Evolutionary conservation across 2,329 filamentous ascomycete genomes (phyloP).

Genomic region (Colletotrichum sp.): DNA sequence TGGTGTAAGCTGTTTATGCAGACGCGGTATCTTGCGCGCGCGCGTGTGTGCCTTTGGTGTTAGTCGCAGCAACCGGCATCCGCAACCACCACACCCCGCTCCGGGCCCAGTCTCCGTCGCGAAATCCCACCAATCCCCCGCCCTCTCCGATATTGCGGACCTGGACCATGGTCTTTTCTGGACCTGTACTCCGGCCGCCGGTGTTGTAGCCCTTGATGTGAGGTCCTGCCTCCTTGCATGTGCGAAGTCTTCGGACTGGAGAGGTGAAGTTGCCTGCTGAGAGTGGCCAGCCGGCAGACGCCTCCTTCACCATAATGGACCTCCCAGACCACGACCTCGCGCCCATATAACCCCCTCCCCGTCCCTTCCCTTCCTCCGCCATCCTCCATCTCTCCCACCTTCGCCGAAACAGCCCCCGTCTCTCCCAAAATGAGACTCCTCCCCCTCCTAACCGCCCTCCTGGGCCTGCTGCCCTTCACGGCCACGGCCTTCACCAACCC

Average conservation of each 20-base stretch:
- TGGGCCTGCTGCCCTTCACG: slow-evolving; percentile 3
- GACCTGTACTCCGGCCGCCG: neutral
- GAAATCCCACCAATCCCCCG: slow-evolving; percentile 12
- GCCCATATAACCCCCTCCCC: neutral
- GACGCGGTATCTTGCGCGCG: neutral
- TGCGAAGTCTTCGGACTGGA: neutral
- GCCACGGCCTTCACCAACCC: slow-evolving; percentile 53
- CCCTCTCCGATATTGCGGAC: neutral
- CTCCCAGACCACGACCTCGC: neutral
- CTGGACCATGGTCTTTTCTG: neutral
- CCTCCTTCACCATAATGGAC: neutral
- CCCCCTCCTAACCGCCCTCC: slow-evolving; percentile 20
- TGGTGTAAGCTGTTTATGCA: neutral
- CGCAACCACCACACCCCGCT: neutral
- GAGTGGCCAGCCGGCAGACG: neutral
- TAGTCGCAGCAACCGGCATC: neutral
- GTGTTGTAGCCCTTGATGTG: neutral
- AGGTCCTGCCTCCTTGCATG: neutral
- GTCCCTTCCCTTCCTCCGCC: neutral
- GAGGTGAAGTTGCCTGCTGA: neutral
- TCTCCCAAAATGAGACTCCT: neutral
- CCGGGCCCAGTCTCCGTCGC: neutral
- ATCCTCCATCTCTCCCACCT: neutral
- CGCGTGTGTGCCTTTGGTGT: neutral
- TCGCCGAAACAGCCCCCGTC: neutral